phyloP scores from a whole-genome alignment of 2,329 filamentous ascomycete genomes.

The Claviceps humidiphila region DNA sequence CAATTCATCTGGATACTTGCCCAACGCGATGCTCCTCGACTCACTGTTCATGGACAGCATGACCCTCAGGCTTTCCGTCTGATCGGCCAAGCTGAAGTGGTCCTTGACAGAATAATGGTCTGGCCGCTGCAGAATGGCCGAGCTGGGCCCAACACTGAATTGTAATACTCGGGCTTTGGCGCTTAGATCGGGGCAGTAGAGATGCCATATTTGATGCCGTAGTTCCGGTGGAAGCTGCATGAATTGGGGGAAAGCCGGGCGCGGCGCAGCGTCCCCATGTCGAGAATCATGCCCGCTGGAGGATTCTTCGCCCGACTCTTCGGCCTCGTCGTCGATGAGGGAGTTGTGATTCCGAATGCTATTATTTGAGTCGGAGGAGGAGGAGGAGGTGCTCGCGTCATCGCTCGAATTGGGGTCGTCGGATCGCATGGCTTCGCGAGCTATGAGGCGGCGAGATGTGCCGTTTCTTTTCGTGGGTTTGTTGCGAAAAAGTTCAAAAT shows the following conservation, averaged over 20 bases:
- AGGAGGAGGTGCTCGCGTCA: not conserved
- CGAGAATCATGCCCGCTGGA: not conserved
- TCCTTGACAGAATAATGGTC: constrained; percentile 10
- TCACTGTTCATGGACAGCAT: constrained; percentile 22
- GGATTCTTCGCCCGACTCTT: constrained; percentile 3
- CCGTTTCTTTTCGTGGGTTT: not conserved
- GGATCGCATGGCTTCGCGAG: not conserved
- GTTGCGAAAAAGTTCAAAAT: no score
- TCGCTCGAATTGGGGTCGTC: not conserved
- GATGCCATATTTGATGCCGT: constrained; percentile 20
- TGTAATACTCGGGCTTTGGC: constrained; percentile 11
- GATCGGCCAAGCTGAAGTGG: constrained; percentile 12
- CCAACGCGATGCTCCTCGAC: constrained; percentile 20
- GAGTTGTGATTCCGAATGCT: not conserved
- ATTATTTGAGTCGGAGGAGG: constrained; percentile 2
- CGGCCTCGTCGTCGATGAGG: constrained; percentile 8
- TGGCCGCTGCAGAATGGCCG: constrained; percentile 4
- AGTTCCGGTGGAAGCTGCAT: constrained; percentile 20
- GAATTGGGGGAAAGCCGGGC: constrained; percentile 13
- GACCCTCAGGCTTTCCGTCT: constrained; percentile 16
- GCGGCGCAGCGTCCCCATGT: not conserved
- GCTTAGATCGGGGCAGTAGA: constrained; percentile 18
- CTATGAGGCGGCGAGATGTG: not conserved
- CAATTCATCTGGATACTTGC: constrained; percentile 20
- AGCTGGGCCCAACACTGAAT: constrained; percentile 4